Base-by-base conservation (phyloP, 2,329 filamentous ascomycete species). In the Ophiostoma perfectum region DNA sequence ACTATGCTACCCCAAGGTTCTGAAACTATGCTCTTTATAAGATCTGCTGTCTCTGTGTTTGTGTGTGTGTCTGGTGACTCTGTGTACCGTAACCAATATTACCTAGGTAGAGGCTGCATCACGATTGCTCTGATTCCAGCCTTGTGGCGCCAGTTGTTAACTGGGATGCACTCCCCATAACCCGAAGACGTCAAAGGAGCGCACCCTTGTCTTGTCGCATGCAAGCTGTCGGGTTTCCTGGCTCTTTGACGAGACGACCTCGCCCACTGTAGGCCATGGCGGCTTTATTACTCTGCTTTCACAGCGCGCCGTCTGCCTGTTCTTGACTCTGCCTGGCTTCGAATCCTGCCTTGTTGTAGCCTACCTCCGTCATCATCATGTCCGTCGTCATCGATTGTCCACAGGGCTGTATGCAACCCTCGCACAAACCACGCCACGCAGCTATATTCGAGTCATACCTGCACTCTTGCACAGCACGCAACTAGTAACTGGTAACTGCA, bases 1-100 rank as follows among this genome's bases (percentile, higher is more conserved):
- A 64, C 8, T 64, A 27, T 64, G 18, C 62, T 14, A 14, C 42
- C 63, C n/a, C 42, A 36, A 11, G 63, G 41, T 27, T 45, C 27
- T 36, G 63, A 64, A 64, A 44, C 47, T 36, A 64, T 64, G 63
- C 63, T 64, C 63, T 64, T 64, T 64, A 64, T 45, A 64, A 44
- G 42, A 64, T 5, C 6, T 64, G 62, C 16, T n/a, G 62, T n/a
- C 27, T 3, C 55, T 12, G 39, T 63, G 14, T n/a, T 63, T 41
- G 39, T 39, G 3, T 42, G 8, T 2, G 60, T 18, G 16, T 18
- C 12, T n/a, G 5, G 14, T 27, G 27, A 38, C 9, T 12, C 16
- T 27, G 49, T 55, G 6, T 55, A 7, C 27, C 27, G 27, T 27
- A 27, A 27, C 27, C 27, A 27, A 27, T 27, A 27, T 27, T 27